Percentiles rank a stretch among this genome's conserved stretches.
These are phyloP conservation scores for Ascosphaera acerosa DNA, from an alignment of 2,329 filamentous ascomycete species.

Conservation along the genomic window DNA sequence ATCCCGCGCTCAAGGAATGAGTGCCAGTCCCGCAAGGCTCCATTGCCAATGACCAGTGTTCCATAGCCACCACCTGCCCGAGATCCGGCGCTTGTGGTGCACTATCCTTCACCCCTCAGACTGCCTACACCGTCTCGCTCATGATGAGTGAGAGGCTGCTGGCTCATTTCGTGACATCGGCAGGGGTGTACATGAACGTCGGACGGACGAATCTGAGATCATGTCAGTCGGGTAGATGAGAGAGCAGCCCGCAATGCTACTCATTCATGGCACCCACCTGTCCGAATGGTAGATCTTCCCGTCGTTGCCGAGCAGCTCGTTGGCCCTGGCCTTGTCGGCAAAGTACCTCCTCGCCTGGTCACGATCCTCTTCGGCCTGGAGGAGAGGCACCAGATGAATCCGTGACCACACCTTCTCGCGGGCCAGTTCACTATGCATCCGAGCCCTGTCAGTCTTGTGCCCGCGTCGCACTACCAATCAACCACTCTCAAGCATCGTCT, in stretches of 20 bases:
- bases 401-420: slow-evolving; percentile 97
- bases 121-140: too few relatives aligned
- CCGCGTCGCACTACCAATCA: too few relatives aligned
- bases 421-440: slow-evolving; percentile 46
- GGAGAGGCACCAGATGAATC: slow-evolving; percentile 76
- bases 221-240: slow-evolving; percentile 3
- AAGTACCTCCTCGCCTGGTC: slow-evolving; percentile 72
- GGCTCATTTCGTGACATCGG: slow-evolving; percentile 33
- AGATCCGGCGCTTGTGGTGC: too few relatives aligned
- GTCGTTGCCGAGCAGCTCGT: slow-evolving; percentile 65
- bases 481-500: too few relatives aligned
- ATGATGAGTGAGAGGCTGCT: too few relatives aligned
- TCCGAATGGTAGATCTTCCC: slow-evolving; percentile 71
- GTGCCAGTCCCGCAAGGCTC: too few relatives aligned
- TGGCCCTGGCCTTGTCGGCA: slow-evolving; percentile 73
- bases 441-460: too few relatives aligned
- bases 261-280: slow-evolving; percentile 32
- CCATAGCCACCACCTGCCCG: too few relatives aligned
- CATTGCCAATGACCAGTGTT: too few relatives aligned
- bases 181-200: slow-evolving; percentile 50
- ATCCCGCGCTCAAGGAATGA: too few relatives aligned
- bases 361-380: slow-evolving; percentile 91
- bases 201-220: slow-evolving; percentile 47
- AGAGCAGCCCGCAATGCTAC: slow-evolving; percentile 3
- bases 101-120: too few relatives aligned